Base-by-base conservation (phyloP, 495 filamentous ascomycete genomes). In the Xylaria nigripes region DNA sequence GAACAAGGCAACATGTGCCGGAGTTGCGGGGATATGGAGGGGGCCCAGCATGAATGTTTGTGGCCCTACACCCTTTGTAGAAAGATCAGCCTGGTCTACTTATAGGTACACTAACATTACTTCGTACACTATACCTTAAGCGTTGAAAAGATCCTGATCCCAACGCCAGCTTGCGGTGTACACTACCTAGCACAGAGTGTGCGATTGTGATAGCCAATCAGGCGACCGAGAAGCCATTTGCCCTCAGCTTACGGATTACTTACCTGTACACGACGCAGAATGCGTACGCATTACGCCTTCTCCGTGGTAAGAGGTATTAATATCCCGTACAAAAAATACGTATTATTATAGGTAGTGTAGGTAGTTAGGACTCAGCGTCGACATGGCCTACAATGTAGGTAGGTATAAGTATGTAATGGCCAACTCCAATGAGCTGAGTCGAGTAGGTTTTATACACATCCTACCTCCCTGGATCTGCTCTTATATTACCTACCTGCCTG, bases 191-290 rank as follows among this genome's bases (percentile, higher is more conserved):
- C 6, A 21, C 16, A 18, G 34, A 3, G 32, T 29, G n/a, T 30
- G 45, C 51, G 23, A 30, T 32, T 47, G 45, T 38, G 32, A 53
- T 18, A n/a, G 30, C 18, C 29, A 54, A 47, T 25, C 45, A 16
- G 12, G 23, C 15, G 12, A 6, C 22, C 23, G 22, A 29, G 40
- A 15, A 45, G 9, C 8, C 23, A 41, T 52, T 43, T 21, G 44
- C 51, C 45, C 44, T 48, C 45, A 47, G 45, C 51, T 54, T 54
- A 46, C 43, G 22, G 21, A n/a, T n/a, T n/a, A n/a, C n/a, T n/a
- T n/a, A n/a, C n/a, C n/a, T n/a, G n/a, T n/a, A n/a, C n/a, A n/a
- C n/a, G n/a, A 45, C 48, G 36, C 36, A 2, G n/a, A 19, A 40
- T 40, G 16, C 36, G 36, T 40, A 18, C 4, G 12, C n/a, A 18